A percentile compares a stretch with the other conserved stretches of the same genome.
Conservation (phyloP, 2,329 filamentous ascomycete species). For the Aspergillus vadensis region DNA sequence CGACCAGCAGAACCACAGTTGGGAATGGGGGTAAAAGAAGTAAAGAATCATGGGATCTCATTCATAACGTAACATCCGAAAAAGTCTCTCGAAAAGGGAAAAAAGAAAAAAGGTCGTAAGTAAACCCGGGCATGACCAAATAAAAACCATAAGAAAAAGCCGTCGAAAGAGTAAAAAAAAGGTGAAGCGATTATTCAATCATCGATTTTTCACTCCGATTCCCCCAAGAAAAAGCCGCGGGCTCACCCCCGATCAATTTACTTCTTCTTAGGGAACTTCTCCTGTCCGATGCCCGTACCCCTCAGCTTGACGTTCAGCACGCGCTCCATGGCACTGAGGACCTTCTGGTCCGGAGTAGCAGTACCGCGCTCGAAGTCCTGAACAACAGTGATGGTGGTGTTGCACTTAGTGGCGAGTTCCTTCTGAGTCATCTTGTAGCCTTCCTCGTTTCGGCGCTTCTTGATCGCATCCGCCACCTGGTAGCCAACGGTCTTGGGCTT, state of each 20-base stretch:
- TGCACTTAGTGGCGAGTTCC: constrained; percentile 80
- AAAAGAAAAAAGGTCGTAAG: constrained; percentile 21
- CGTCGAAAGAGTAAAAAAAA: constrained; percentile 15
- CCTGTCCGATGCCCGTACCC: constrained; percentile 80
- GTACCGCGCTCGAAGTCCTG: constrained; percentile 82
- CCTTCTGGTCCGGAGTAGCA: constrained; percentile 79
- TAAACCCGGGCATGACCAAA: constrained; percentile 26
- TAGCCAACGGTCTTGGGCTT: constrained; percentile 90
- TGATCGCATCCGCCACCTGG: constrained; percentile 80
- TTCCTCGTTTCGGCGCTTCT: constrained; percentile 73
- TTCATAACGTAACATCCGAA: constrained; percentile 23
- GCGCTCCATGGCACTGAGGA: constrained; percentile 75
- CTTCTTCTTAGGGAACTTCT: constrained; percentile 79
- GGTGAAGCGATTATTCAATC: neutral
- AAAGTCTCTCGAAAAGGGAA: constrained; percentile 8
- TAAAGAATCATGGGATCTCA: constrained; percentile 19
- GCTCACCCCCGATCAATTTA: constrained; percentile 36
- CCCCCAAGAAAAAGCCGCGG: constrained; percentile 27
- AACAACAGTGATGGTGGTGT: constrained; percentile 77
- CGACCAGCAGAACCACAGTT: constrained; percentile 30
- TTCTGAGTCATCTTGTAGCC: constrained; percentile 97
- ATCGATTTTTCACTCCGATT: constrained; percentile 8
- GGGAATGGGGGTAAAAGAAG: constrained; percentile 11
- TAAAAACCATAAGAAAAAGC: constrained; percentile 21
- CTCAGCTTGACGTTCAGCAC: constrained; percentile 86